Base-by-base conservation (phyloP, 129 eudicot species). In the Smallanthus sonchifolius region DNA sequence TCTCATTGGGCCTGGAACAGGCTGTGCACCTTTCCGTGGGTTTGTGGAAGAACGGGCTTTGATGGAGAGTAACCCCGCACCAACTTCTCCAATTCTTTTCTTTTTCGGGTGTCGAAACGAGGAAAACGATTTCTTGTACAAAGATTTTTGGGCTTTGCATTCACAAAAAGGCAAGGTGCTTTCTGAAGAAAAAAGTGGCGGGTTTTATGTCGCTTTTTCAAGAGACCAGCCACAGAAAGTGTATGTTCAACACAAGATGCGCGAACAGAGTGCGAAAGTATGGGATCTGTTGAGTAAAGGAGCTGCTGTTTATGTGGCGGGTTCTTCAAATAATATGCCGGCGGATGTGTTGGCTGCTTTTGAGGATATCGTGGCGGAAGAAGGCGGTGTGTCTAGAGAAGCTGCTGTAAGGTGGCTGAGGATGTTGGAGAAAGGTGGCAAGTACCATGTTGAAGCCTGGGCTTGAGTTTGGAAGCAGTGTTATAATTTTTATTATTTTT, bases 1-100 rank as follows among this genome's bases (percentile, higher is more conserved):
- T 59, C 96, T 91, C 32, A 28, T 94, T 43, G 99, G 97, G 19
- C 99, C 99, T 3, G 98, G 97, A 68, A 91, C 99, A 0, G 99
- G 99, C 3, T 94, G 99, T 82, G 99, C 99, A 30, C 99, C 99
- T 73, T 94, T 94, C 76, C 93, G 81, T 62, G 99, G 99, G 49
- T 88, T 94, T 67, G 80, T 94, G 19, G 99, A 91, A 64, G 87
- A 94, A 79, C 83, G 96, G 65, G 99, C 90, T 15, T 65, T 88
- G 15, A 77, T 78, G 67, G 67, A 44, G 15, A 76, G 79, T 74
- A 74, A 80, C 75, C 39, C 74, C 17, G 42, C 65, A 69, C 78
- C 94, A 39, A 86, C 92, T 37, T 88, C 92, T 28, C 98, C 96
- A 5, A 74, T 94, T 67, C 83, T 94, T 67, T 88, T 94, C 86